These are phyloP conservation scores for Arabis hirsuta DNA, from an alignment of 345 rosid genomes.

Conservation along the genomic window DNA sequence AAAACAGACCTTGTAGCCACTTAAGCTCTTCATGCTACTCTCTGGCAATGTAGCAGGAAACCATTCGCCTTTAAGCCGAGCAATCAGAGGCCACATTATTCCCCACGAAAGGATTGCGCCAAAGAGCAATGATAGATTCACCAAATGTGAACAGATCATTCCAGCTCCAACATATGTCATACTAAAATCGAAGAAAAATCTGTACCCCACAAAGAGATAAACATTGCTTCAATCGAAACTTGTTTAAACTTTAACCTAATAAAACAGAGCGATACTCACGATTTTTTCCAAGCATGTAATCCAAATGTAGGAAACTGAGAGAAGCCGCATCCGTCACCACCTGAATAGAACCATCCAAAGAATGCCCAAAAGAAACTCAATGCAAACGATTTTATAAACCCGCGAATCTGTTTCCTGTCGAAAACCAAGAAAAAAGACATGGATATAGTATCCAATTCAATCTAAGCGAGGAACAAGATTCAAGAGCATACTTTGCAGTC, in stretches of 20 bases:
- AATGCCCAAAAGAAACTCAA: constrained; percentile 81
- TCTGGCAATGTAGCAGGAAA: constrained; percentile 55
- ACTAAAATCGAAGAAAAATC: constrained; percentile 91
- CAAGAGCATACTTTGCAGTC: constrained; percentile 64
- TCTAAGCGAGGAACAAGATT: not conserved
- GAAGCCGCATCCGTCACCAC: constrained; percentile 75
- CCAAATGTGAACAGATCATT: constrained; percentile 96
- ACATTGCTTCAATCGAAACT: constrained; percentile 25
- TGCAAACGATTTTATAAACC: constrained; percentile 67
- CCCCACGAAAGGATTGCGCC: constrained; percentile 96
- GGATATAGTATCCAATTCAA: too few relatives aligned
- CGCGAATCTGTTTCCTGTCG: constrained; percentile 77
- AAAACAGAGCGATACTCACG: constrained; percentile 51
- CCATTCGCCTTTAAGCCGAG: constrained; percentile 74
- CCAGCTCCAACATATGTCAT: constrained; percentile 93
- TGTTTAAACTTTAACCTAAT: too few relatives aligned
- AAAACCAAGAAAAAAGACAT: not conserved
- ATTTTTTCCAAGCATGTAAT: constrained; percentile 73
- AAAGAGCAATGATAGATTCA: constrained; percentile 83
- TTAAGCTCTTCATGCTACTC: constrained; percentile 87
- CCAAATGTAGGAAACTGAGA: constrained; percentile 85
- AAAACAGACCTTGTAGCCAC: constrained; percentile 75
- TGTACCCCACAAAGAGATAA: constrained; percentile 45
- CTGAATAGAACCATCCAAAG: constrained; percentile 86
- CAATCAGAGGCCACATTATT: constrained; percentile 91